A percentile compares a stretch with the other conserved stretches of the same genome.
phyloP scores from a whole-genome alignment of 2,329 filamentous ascomycete species.

The Colletotrichum noveboracense region DNA sequence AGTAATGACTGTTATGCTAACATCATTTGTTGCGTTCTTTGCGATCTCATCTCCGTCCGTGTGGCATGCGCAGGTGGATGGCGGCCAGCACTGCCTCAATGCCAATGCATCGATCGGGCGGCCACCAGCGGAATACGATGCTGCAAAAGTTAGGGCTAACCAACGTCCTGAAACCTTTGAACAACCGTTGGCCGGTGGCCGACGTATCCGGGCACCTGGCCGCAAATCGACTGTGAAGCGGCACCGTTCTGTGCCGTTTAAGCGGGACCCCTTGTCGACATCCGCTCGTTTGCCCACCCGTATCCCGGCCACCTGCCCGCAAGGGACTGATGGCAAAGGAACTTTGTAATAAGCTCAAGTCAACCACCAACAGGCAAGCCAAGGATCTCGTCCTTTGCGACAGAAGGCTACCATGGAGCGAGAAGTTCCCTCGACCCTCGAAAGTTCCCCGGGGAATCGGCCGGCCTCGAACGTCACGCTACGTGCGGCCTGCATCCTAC shows the following conservation, averaged over 20 bases:
- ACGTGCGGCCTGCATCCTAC: background rate
- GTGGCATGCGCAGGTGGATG: background rate
- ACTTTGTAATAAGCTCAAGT: background rate
- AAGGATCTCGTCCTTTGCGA: background rate
- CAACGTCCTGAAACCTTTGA: background rate
- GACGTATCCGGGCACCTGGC: conserved; percentile 10
- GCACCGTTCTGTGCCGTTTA: conserved; percentile 8
- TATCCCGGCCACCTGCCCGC: background rate
- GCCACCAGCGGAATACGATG: background rate
- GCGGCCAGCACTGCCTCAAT: conserved; percentile 15
- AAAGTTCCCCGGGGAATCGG: background rate
- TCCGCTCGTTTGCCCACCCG: background rate
- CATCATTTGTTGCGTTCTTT: background rate
- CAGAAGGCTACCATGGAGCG: background rate
- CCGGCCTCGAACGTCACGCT: background rate
- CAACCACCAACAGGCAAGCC: background rate
- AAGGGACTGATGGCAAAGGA: background rate
- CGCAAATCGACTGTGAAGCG: background rate
- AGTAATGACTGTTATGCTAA: background rate
- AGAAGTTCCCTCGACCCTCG: background rate
- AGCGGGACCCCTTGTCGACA: background rate
- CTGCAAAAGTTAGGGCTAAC: background rate
- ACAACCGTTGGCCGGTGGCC: background rate
- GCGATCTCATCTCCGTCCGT: background rate
- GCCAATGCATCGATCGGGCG: conserved; percentile 12